Percentiles rank a stretch among this genome's conserved stretches.
Conservation (phyloP, 345 rosid genomes). For the Eucalyptus regnans region DNA sequence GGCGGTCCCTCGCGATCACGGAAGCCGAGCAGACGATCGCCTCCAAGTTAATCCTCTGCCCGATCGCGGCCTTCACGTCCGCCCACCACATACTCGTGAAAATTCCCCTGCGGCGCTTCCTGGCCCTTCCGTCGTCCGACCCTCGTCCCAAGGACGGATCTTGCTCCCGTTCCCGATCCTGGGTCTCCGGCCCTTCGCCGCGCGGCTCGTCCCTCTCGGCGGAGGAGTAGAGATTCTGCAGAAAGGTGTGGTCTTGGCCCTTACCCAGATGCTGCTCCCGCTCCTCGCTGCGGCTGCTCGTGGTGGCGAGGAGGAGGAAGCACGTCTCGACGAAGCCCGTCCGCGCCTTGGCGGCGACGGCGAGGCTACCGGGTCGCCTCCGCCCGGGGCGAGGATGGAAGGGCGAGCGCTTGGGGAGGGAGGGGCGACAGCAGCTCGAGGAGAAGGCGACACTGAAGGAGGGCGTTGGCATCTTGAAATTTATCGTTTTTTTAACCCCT, state of each 20-base stretch:
- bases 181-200: conserved; percentile 20
- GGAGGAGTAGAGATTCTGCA: conserved; percentile 27
- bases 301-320: conserved; percentile 16
- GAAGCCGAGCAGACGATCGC: conserved; percentile 61
- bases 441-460: background rate
- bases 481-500: background rate
- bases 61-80: conserved; percentile 76
- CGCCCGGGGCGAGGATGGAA: background rate
- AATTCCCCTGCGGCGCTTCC: conserved; percentile 4
- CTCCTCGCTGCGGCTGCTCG: conserved; percentile 25
- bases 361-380: conserved; percentile 11
- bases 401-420: conserved; percentile 25
- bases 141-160: background rate
- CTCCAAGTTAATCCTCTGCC: conserved; percentile 81
- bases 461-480: background rate
- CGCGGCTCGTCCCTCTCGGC: background rate
- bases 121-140: background rate
- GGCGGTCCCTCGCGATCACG: conserved; percentile 48
- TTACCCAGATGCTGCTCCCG: background rate
- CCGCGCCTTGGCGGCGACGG: conserved; percentile 10
- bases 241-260: conserved; percentile 7
- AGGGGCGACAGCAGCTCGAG: conserved; percentile 1
- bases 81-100: conserved; percentile 93
- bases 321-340: conserved; percentile 2
- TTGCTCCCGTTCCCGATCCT: background rate